A percentile compares a stretch with the other conserved stretches of the same genome.
Evolutionary conservation across 371 early-diverging fungal species (phyloP).

Genomic region (Chytridium lagenaria): DNA sequence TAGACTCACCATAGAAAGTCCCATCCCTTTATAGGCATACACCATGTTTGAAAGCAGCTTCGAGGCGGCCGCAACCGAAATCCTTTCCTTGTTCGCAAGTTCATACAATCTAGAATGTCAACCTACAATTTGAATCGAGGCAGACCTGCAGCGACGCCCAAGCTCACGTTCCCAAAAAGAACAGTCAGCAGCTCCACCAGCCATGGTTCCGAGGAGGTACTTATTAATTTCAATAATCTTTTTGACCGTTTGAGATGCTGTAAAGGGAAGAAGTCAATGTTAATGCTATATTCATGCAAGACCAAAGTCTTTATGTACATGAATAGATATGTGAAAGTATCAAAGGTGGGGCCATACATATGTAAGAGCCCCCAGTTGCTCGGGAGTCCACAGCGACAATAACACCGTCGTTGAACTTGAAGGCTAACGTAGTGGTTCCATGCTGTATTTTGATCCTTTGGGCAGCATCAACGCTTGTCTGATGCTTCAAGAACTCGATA

Average conservation of each 20-base stretch:
- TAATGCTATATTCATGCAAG: neutral
- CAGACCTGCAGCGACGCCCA: conserved; percentile 89
- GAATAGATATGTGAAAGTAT: too few species aligned
- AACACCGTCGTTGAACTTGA: conserved; percentile 97
- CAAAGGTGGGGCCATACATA: too few species aligned
- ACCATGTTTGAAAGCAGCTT: conserved; percentile 97
- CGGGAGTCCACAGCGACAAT: conserved; percentile 99
- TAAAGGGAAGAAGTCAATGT: conserved; percentile 4
- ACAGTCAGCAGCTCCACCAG: conserved; percentile 99
- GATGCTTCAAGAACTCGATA: conserved; percentile 56
- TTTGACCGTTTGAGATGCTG: conserved; percentile 97
- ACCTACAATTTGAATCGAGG: neutral
- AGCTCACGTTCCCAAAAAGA: conserved; percentile 99
- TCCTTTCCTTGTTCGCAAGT: conserved; percentile 97
- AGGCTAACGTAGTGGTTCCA: conserved; percentile 99
- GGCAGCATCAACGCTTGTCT: conserved; percentile 53
- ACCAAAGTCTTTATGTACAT: too few species aligned
- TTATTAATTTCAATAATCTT: conserved; percentile 99
- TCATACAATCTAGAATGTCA: conserved; percentile 77
- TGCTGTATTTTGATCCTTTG: conserved; percentile 85
- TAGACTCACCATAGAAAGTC: conserved; percentile 89
- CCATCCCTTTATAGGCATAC: conserved; percentile 98
- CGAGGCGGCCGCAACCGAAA: conserved; percentile 98
- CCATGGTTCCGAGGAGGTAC: conserved; percentile 99
- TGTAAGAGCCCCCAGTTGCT: conserved; percentile 98